Evolutionary conservation across 2,329 filamentous ascomycete genomes (phyloP).

Genomic region (Phyllosticta paracitricarpa): DNA sequence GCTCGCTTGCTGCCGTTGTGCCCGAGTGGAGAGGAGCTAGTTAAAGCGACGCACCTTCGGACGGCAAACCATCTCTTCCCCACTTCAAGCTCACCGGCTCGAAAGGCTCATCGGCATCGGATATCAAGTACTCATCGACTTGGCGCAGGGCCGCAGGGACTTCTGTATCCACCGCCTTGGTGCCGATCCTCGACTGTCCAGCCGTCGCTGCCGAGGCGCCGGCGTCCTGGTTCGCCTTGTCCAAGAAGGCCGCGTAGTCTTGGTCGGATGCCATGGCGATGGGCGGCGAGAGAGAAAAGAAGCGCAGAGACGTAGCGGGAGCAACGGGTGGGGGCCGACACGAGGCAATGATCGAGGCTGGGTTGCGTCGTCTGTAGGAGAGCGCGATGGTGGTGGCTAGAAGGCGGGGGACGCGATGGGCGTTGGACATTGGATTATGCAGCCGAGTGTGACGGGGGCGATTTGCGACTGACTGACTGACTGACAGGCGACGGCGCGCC

Average conservation of each 20-base stretch:
- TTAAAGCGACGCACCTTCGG: conserved; percentile 24
- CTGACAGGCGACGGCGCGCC: too few relatives aligned
- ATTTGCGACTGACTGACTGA: background rate
- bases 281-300: background rate
- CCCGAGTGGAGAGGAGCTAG: conserved; percentile 24
- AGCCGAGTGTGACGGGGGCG: background rate
- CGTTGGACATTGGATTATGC: background rate
- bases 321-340: background rate
- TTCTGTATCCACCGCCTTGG: conserved; percentile 36
- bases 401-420: background rate
- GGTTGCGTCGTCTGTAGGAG: background rate
- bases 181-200: conserved; percentile 19
- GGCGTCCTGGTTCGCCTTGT: conserved; percentile 71
- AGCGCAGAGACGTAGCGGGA: background rate
- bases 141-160: conserved; percentile 43
- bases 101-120: conserved; percentile 80
- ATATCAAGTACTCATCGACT: conserved; percentile 56
- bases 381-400: background rate
- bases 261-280: conserved; percentile 62
- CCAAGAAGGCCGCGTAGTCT: conserved; percentile 73
- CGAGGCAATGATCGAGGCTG: background rate
- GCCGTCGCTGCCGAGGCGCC: conserved; percentile 22
- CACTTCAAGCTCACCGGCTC: conserved; percentile 62
- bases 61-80: conserved; percentile 45
- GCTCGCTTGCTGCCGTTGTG: conserved; percentile 17